A percentile compares a stretch with the other conserved stretches of the same genome.
These are phyloP conservation scores for Dryadomyces sulphureus DNA, from an alignment of 2,329 filamentous ascomycete species.

Conservation along the genomic window DNA sequence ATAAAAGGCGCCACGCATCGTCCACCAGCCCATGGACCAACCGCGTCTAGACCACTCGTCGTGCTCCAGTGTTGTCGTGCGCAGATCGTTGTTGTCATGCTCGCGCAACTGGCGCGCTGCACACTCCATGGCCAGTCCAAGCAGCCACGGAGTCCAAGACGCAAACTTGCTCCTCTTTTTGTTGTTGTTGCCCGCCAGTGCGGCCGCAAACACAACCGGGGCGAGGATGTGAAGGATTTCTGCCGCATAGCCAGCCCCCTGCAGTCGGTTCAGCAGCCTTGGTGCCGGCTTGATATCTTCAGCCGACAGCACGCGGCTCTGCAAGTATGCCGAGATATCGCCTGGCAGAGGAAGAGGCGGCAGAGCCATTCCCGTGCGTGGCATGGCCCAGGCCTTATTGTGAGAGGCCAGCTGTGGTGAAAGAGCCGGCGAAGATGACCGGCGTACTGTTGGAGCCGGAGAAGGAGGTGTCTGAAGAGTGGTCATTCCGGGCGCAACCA, in stretches of 20 bases:
- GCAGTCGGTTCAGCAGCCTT: conserved; percentile 68
- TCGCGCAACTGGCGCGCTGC: conserved; percentile 71
- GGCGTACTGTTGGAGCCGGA: conserved; percentile 6
- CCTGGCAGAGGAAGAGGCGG: conserved; percentile 67
- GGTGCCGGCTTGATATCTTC: conserved; percentile 93
- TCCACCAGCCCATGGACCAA: conserved; percentile 90
- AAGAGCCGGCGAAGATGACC: not conserved
- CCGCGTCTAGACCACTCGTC: conserved; percentile 81
- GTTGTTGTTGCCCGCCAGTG: conserved; percentile 42
- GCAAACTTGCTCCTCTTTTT: conserved; percentile 25
- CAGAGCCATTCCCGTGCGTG: conserved; percentile 75
- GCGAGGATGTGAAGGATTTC: conserved; percentile 87
- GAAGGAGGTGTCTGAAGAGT: not conserved
- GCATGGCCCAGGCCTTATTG: conserved; percentile 70
- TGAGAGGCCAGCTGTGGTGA: conserved; percentile 17
- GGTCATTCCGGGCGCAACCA: not conserved
- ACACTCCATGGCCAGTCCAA: conserved; percentile 75
- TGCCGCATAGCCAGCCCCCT: conserved; percentile 58
- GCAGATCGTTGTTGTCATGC: conserved; percentile 43
- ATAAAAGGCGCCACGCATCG: conserved; percentile 93
- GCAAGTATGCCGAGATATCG: conserved; percentile 76
- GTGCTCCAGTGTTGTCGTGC: conserved; percentile 74
- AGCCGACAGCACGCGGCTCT: conserved; percentile 80
- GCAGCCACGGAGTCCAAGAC: conserved; percentile 83
- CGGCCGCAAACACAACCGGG: conserved; percentile 72